phyloP scores from a whole-genome alignment of 106 monocot species.

The Ottelia alismoides region DNA sequence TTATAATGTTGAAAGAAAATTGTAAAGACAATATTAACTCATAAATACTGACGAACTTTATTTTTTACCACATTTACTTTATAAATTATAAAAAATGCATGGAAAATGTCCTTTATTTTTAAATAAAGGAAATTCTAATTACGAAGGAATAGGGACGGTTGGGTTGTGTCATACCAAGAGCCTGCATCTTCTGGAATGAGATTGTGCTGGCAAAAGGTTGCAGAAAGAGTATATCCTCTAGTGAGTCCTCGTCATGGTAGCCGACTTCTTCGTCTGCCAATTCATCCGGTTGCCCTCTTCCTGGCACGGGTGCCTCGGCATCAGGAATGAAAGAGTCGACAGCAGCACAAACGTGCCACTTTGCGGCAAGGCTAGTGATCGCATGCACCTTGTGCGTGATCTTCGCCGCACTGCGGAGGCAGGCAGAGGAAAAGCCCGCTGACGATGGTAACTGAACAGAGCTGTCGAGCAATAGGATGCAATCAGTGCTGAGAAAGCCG shows the following conservation, averaged over 20 bases:
- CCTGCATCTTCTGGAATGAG: conserved; percentile 88
- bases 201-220: conserved; percentile 37
- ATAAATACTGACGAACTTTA: too few relatives aligned
- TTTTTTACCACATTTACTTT: too few relatives aligned
- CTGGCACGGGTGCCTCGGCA: conserved; percentile 13
- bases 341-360: conserved; percentile 76
- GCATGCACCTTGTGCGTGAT: conserved; percentile 94
- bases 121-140: too few relatives aligned
- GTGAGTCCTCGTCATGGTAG: conserved; percentile 32
- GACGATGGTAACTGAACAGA: conserved; percentile 58
- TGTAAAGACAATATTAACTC: too few relatives aligned
- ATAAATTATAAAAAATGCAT: too few relatives aligned
- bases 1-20: too few relatives aligned
- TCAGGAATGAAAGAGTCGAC: conserved; percentile 33
- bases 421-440: conserved; percentile 66
- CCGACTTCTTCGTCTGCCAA: conserved; percentile 22
- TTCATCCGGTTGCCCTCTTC: not conserved
- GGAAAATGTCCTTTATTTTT: too few relatives aligned
- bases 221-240: conserved; percentile 36
- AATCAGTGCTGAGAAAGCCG: too few relatives aligned
- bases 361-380: conserved; percentile 75
- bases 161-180: too few relatives aligned
- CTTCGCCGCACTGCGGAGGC: conserved; percentile 75
- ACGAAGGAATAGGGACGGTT: not conserved
- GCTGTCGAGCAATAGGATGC: conserved; percentile 36